Percentiles rank a stretch among this genome's conserved stretches.
phyloP scores from a whole-genome alignment of 805 yeast species.

The Cyberlindnera subsufficiens region DNA sequence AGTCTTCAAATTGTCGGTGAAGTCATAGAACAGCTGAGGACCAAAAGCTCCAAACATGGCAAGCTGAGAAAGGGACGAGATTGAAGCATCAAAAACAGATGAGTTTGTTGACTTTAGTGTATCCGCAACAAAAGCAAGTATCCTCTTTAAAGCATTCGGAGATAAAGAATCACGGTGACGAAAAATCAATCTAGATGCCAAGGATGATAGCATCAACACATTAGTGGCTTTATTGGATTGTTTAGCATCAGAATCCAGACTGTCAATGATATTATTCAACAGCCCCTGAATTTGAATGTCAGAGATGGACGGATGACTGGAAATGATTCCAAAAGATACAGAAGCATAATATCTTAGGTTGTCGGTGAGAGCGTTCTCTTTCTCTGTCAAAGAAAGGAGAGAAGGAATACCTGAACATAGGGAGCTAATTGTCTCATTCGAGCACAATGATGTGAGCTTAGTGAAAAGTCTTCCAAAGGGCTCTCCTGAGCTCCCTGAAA shows the following conservation, averaged over 20 bases:
- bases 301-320: conserved; percentile 31
- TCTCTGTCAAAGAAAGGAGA: conserved; percentile 22
- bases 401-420: conserved; percentile 14
- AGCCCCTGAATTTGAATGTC: conserved; percentile 5
- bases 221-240: neutral
- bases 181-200: conserved; percentile 38
- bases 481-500: conserved; percentile 19
- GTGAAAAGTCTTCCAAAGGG: conserved; percentile 31
- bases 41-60: conserved; percentile 33
- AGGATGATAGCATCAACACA: conserved; percentile 32
- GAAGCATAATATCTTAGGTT: conserved; percentile 32
- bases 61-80: conserved; percentile 28
- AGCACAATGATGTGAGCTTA: conserved; percentile 19
- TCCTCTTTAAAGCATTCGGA: neutral
- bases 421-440: conserved; percentile 7
- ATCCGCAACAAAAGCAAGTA: conserved; percentile 1
- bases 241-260: conserved; percentile 1
- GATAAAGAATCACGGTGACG: conserved; percentile 10
- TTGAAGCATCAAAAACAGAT: conserved; percentile 12
- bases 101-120: conserved; percentile 8
- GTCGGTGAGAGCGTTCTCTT: conserved; percentile 15
- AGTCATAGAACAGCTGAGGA: conserved; percentile 9
- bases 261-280: conserved; percentile 5
- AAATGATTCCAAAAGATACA: conserved; percentile 42
- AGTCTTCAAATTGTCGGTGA: conserved; percentile 16